Percentiles rank a stretch among this genome's conserved stretches.
These are phyloP conservation scores for Trichosporon coremiiforme DNA, from an alignment of 1,284 basidiomycete genomes.

Conservation along the genomic window DNA sequence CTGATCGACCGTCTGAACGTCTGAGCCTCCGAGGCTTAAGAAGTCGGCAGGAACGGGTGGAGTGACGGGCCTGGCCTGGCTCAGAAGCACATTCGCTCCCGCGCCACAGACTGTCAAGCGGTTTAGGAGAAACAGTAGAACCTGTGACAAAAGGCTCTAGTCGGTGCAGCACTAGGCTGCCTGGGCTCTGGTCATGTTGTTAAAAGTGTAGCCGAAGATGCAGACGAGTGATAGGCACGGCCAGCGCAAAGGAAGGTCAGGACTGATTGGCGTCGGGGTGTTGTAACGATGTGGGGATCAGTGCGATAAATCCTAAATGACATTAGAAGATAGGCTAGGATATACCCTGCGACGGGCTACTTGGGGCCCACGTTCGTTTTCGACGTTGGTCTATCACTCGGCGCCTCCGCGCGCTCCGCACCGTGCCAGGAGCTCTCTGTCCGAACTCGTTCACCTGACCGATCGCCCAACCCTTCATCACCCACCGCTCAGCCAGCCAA, in stretches of 20 bases:
- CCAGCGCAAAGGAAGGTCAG: neutral
- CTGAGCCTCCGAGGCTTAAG: neutral
- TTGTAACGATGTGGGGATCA: neutral
- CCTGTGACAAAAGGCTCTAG: neutral
- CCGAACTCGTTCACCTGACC: conserved; percentile 10
- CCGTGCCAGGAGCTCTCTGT: too few species aligned
- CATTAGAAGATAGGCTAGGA: neutral
- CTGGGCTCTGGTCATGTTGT: neutral
- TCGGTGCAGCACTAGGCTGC: neutral
- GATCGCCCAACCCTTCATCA: conserved; percentile 10
- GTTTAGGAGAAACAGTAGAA: neutral
- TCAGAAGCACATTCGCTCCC: neutral
- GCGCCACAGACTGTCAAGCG: neutral
- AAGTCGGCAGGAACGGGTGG: neutral
- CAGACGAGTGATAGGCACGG: neutral
- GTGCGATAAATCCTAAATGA: neutral
- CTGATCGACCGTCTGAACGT: conserved; percentile 41
- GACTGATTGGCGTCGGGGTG: neutral
- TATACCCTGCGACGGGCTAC: neutral
- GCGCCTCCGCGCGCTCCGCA: too few species aligned
- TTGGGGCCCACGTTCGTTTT: conserved; percentile 8
- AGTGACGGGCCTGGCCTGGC: too few species aligned
- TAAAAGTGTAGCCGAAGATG: neutral
- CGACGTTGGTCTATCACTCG: too few species aligned
- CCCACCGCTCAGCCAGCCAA: too few species aligned